A percentile compares a stretch with the other conserved stretches of the same genome.
Evolutionary conservation across 345 rosid genomes (phyloP).

Genomic region (Raphanus sativus): DNA sequence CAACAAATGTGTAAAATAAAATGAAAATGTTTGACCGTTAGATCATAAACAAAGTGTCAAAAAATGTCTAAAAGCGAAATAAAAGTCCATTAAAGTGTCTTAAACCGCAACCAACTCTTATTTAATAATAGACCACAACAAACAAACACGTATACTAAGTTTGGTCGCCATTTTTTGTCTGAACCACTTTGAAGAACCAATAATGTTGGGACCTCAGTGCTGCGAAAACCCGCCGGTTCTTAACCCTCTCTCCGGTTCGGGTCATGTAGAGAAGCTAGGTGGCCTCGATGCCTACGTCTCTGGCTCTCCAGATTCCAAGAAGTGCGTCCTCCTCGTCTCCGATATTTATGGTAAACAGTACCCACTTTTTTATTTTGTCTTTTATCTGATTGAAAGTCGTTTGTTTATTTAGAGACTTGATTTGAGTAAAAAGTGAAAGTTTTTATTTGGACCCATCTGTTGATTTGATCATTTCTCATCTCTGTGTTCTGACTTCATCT

Average conservation of each 20-base stretch:
- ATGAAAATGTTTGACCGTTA: neutral
- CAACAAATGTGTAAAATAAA: neutral
- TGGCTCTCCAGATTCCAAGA: conserved; percentile 57
- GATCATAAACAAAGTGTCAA: neutral
- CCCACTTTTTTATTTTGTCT: neutral
- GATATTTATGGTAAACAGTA: conserved; percentile 55
- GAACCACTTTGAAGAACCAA: neutral
- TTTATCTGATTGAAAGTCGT: neutral
- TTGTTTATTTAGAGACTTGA: neutral
- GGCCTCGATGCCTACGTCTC: conserved; percentile 66
- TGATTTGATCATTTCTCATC: conserved; percentile 4
- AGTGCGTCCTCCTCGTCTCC: conserved; percentile 61
- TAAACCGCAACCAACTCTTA: neutral
- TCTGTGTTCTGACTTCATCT: neutral
- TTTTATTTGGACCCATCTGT: neutral
- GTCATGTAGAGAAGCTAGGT: conserved; percentile 57
- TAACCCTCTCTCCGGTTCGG: conserved; percentile 52
- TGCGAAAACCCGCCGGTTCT: conserved; percentile 65
- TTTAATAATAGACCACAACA: neutral
- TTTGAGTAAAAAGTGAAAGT: neutral
- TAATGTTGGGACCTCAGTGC: conserved; percentile 75
- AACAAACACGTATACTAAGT: neutral
- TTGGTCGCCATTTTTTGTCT: neutral
- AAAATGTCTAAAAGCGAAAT: neutral
- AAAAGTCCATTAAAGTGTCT: neutral